phyloP scores from a whole-genome alignment of 306 rosid species.

The Geum urbanum region DNA sequence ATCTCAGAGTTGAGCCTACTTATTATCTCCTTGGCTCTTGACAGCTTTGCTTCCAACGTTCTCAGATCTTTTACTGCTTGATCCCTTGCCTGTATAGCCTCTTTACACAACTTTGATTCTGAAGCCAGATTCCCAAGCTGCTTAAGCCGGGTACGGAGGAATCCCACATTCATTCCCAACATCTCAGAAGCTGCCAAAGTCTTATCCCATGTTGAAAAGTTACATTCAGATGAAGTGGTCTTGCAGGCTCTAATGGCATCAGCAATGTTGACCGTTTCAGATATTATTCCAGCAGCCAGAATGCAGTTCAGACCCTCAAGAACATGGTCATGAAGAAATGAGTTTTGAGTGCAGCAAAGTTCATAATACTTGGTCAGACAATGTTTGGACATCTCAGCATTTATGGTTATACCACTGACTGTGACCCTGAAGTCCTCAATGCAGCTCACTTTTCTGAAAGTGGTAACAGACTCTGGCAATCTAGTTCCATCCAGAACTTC shows the following conservation, averaged over 20 bases:
- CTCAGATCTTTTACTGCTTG: conserved; percentile 26
- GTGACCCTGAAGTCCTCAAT: conserved; percentile 36
- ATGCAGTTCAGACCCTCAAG: conserved; percentile 46
- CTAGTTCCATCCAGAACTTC: conserved; percentile 30
- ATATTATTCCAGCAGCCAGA: conserved; percentile 46
- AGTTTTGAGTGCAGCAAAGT: conserved; percentile 49
- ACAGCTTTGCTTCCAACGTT: conserved; percentile 22
- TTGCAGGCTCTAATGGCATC: conserved; percentile 58
- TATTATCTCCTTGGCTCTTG: conserved; percentile 16
- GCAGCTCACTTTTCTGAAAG: conserved; percentile 41
- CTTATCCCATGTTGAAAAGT: conserved; percentile 39
- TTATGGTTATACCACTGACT: conserved; percentile 40
- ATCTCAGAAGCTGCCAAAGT: conserved; percentile 42
- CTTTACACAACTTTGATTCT: conserved; percentile 23
- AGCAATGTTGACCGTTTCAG: conserved; percentile 47
- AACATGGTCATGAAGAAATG: conserved; percentile 51
- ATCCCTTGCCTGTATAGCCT: conserved; percentile 26
- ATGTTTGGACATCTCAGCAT: conserved; percentile 39
- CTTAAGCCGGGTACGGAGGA: conserved; percentile 40
- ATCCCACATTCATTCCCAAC: conserved; percentile 51
- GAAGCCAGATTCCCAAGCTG: conserved; percentile 30
- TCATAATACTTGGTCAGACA: conserved; percentile 41
- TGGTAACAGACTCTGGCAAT: conserved; percentile 26
- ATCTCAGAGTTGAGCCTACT: conserved; percentile 32
- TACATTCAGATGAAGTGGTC: conserved; percentile 26